Conservation (phyloP, 2,329 filamentous ascomycete genomes). For the Aspergillus pseudoviridinutans region DNA sequence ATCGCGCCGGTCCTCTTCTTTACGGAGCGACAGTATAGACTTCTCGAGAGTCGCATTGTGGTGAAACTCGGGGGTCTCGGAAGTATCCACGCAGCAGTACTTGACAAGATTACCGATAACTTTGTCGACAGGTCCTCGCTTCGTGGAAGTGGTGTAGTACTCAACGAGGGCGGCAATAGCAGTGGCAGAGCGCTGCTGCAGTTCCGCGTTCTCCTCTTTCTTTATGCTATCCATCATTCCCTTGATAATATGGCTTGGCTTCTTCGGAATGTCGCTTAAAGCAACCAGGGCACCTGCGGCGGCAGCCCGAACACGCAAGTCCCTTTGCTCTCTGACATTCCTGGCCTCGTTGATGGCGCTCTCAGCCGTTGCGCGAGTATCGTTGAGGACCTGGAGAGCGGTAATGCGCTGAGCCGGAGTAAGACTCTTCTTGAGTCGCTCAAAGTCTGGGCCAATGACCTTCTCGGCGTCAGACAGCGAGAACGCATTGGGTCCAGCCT, state of each 20-base stretch:
- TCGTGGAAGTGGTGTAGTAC: slow-evolving; percentile 74
- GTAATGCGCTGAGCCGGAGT: slow-evolving; percentile 83
- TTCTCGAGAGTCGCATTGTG: slow-evolving; percentile 74
- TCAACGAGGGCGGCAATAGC: slow-evolving; percentile 84
- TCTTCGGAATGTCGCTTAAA: slow-evolving; percentile 86
- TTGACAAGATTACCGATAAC: slow-evolving; percentile 94
- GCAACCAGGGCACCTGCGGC: slow-evolving; percentile 84
- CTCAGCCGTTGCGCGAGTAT: slow-evolving; percentile 67
- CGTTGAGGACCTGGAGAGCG: slow-evolving; percentile 71
- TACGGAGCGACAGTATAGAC: slow-evolving; percentile 86
- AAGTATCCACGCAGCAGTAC: slow-evolving; percentile 95
- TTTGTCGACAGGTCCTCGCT: slow-evolving; percentile 86
- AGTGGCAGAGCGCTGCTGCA: slow-evolving; percentile 80
- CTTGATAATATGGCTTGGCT: slow-evolving; percentile 88
- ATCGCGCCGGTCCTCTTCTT: slow-evolving; percentile 93
- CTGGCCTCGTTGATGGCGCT: slow-evolving; percentile 76
- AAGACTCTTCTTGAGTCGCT: slow-evolving; percentile 82
- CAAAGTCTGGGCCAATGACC: slow-evolving; percentile 79
- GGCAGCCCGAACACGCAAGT: slow-evolving; percentile 80
- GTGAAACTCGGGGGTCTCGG: slow-evolving; percentile 92
- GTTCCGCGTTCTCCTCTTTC: slow-evolving; percentile 81
- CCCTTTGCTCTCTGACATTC: slow-evolving; percentile 71
- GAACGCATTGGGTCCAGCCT: slow-evolving; percentile 89
- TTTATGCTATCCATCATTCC: slow-evolving; percentile 98
- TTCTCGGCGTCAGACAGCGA: slow-evolving; percentile 84